Conservation (phyloP, 345 rosid species). For the Acer saccharum region DNA sequence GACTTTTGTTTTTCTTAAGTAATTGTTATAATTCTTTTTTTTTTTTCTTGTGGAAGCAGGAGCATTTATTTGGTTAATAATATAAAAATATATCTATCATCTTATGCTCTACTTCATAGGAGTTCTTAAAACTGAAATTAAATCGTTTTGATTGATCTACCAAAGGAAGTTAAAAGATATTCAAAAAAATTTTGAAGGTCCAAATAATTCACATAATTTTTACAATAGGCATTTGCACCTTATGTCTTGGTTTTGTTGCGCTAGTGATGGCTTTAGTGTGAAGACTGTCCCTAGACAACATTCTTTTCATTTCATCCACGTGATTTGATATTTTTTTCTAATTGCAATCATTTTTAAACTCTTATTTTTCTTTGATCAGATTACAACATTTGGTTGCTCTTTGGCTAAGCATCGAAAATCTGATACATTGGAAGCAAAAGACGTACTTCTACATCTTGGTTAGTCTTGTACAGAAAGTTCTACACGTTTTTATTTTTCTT, state of each 20-base stretch:
- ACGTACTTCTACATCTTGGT: constrained; percentile 96
- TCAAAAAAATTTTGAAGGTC: background rate
- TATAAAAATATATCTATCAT: background rate
- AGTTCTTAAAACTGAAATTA: background rate
- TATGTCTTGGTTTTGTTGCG: background rate
- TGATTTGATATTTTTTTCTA: background rate
- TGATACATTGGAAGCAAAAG: constrained; percentile 90
- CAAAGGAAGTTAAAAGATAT: background rate
- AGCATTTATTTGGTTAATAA: background rate
- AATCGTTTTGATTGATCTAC: constrained; percentile 12
- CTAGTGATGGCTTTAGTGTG: too few species aligned
- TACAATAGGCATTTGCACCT: background rate
- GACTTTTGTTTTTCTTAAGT: background rate
- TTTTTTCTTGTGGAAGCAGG: background rate
- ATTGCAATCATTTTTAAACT: background rate
- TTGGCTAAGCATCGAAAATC: constrained; percentile 97
- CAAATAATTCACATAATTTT: background rate
- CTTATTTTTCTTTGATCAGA: constrained; percentile 39
- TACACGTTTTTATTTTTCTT: constrained; percentile 4
- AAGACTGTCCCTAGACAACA: background rate
- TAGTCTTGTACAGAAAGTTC: constrained; percentile 33
- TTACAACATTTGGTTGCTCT: constrained; percentile 93
- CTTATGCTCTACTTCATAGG: background rate
- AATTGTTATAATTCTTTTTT: background rate
- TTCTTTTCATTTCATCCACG: background rate